Evolutionary conservation across 2,329 filamentous ascomycete species (phyloP).

Genomic region (Ascochyta fabae): DNA sequence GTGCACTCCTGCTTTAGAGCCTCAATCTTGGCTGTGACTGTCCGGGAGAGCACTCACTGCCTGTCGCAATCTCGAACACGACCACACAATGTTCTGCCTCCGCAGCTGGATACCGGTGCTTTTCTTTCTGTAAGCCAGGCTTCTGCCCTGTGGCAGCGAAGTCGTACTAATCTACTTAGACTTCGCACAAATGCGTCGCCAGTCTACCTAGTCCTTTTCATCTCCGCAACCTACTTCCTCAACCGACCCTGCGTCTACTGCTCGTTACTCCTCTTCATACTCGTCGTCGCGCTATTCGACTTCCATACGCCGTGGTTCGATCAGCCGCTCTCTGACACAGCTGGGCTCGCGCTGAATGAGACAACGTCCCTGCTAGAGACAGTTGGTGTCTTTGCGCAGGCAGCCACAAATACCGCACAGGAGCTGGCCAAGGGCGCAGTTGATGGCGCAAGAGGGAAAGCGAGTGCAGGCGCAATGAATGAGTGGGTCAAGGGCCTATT

Average conservation of each 20-base stretch:
- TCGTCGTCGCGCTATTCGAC: conserved; percentile 96
- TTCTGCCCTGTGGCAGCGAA: neutral
- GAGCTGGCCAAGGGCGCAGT: conserved; percentile 38
- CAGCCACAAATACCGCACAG: conserved; percentile 62
- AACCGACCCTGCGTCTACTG: conserved; percentile 98
- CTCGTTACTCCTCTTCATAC: conserved; percentile 91
- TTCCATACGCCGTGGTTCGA: conserved; percentile 92
- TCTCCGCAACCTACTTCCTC: conserved; percentile 93
- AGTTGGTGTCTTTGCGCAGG: conserved; percentile 69
- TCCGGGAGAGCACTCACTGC: neutral
- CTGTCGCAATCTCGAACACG: conserved; percentile 16
- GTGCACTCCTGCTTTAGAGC: conserved; percentile 1
- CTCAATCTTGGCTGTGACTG: neutral
- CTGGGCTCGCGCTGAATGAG: conserved; percentile 40
- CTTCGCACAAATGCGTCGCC: conserved; percentile 56
- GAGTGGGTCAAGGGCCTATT: conserved; percentile 86
- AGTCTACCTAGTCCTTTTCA: conserved; percentile 58
- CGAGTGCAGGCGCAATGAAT: conserved; percentile 65
- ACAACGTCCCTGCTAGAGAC: conserved; percentile 59
- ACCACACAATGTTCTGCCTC: conserved; percentile 67
- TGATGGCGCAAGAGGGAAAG: conserved; percentile 38
- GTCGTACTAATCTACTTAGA: conserved; percentile 15
- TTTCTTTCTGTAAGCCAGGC: conserved; percentile 58
- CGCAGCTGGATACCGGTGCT: conserved; percentile 62
- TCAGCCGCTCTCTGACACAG: conserved; percentile 61